These are phyloP conservation scores for Hypoxylon intermedium DNA, from an alignment of 495 filamentous ascomycete genomes.

Conservation along the genomic window DNA sequence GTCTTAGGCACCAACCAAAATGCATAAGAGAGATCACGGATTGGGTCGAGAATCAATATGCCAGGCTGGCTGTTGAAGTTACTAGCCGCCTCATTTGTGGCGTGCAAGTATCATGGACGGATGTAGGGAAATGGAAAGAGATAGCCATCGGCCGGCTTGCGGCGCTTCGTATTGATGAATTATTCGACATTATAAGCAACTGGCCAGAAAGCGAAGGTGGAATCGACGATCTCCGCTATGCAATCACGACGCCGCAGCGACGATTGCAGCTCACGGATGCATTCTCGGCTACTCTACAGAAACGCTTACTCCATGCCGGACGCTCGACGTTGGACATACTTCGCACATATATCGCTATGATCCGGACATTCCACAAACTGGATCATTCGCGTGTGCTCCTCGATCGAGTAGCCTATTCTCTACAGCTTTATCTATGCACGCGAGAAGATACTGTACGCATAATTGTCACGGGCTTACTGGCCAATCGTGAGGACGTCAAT, in stretches of 20 bases:
- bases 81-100: slow-evolving; percentile 48
- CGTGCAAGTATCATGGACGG: slow-evolving; percentile 56
- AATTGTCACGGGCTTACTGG: slow-evolving; percentile 84
- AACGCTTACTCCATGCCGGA: slow-evolving; percentile 84
- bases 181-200: slow-evolving; percentile 86
- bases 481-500: slow-evolving; percentile 65
- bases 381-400: slow-evolving; percentile 92
- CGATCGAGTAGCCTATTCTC: slow-evolving; percentile 79
- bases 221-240: slow-evolving; percentile 73
- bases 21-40: slow-evolving; percentile 65
- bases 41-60: slow-evolving; percentile 77
- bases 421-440: slow-evolving; percentile 88
- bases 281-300: slow-evolving; percentile 72
- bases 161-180: slow-evolving; percentile 75
- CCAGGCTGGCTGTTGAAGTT: slow-evolving; percentile 70
- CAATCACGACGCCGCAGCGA: slow-evolving; percentile 61
- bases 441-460: slow-evolving; percentile 90
- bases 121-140: slow-evolving; percentile 81
- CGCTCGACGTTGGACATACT: slow-evolving; percentile 89
- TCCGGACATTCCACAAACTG: slow-evolving; percentile 84
- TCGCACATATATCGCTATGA: slow-evolving; percentile 88
- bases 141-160: slow-evolving; percentile 82
- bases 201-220: slow-evolving; percentile 86
- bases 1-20: slow-evolving; percentile 49
- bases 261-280: slow-evolving; percentile 70